phyloP scores from a whole-genome alignment of 345 rosid genomes.

The Microcos paniculata region DNA sequence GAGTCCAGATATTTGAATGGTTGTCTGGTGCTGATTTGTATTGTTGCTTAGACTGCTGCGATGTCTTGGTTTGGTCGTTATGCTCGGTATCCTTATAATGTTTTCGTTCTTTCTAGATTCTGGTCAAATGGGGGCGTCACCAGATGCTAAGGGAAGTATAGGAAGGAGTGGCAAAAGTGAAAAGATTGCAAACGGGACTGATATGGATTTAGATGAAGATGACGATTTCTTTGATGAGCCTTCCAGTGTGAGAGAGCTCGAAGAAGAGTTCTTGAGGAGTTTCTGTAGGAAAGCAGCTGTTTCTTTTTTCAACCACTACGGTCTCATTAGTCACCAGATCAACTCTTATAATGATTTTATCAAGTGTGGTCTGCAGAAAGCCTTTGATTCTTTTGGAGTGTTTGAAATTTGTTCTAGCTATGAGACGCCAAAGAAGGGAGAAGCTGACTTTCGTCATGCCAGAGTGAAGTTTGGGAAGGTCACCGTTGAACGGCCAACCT shows the following conservation, averaged over 20 bases:
- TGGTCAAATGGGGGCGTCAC: slow-evolving; percentile 29
- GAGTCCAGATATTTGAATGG: too few species aligned
- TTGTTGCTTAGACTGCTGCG: too few species aligned
- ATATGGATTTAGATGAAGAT: slow-evolving; percentile 32
- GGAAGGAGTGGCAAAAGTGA: slow-evolving; percentile 27
- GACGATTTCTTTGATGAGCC: slow-evolving; percentile 33
- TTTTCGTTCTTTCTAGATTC: slow-evolving; percentile 20
- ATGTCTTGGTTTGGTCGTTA: too few species aligned
- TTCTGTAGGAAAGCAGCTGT: slow-evolving; percentile 66
- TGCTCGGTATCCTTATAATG: too few species aligned
- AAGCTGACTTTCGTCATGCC: slow-evolving; percentile 59
- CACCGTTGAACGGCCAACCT: slow-evolving; percentile 51
- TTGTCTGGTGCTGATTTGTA: too few species aligned
- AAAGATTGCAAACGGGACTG: slow-evolving; percentile 18
- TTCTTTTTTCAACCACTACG: slow-evolving; percentile 63
- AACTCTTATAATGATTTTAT: slow-evolving; percentile 77
- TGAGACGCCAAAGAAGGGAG: slow-evolving; percentile 72
- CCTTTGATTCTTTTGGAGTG: slow-evolving; percentile 67
- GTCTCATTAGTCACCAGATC: slow-evolving; percentile 81
- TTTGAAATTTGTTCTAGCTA: slow-evolving; percentile 61
- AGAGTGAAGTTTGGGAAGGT: slow-evolving; percentile 64
- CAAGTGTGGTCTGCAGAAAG: slow-evolving; percentile 57
- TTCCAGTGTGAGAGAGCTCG: slow-evolving; percentile 36
- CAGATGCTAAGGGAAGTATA: slow-evolving; percentile 12
- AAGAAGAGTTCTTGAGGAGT: slow-evolving; percentile 40